Conservation (phyloP, 2,329 filamentous ascomycete genomes). For the Penicillium thymicola region DNA sequence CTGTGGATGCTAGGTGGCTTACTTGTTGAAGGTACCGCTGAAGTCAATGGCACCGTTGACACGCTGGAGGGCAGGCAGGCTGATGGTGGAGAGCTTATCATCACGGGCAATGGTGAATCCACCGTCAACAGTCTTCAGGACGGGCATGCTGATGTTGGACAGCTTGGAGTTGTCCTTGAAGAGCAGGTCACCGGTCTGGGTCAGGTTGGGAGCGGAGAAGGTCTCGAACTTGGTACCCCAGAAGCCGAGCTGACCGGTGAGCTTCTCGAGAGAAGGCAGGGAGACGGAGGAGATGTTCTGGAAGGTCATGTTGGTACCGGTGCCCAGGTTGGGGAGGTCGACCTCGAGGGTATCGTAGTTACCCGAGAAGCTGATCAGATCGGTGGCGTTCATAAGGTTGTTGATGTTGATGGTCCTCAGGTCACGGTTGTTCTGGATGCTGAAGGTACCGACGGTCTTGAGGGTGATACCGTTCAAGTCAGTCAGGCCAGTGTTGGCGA, state of each 20-base stretch:
- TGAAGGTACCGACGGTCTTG: conserved; percentile 65
- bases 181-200: conserved; percentile 51
- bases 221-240: conserved; percentile 63
- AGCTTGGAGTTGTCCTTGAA: conserved; percentile 57
- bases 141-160: conserved; percentile 72
- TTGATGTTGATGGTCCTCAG: conserved; percentile 70
- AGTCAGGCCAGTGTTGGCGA: conserved; percentile 82
- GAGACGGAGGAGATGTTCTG: conserved; percentile 72
- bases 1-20: conserved; percentile 43
- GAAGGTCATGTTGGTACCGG: conserved; percentile 77
- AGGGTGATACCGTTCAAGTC: conserved; percentile 79
- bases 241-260: conserved; percentile 80
- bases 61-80: conserved; percentile 64
- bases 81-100: conserved; percentile 64
- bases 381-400: conserved; percentile 71
- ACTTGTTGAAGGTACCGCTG: conserved; percentile 79
- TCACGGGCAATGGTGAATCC: conserved; percentile 89
- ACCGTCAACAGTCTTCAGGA: conserved; percentile 67
- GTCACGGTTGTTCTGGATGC: conserved; percentile 87
- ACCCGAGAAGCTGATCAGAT: conserved; percentile 68
- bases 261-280: conserved; percentile 66
- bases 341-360: conserved; percentile 73
- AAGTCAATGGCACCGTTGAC: conserved; percentile 81
- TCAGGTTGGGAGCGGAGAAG: conserved; percentile 48
- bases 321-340: conserved; percentile 72